A percentile compares a stretch with the other conserved stretches of the same genome.
Conservation (phyloP, 2,329 filamentous ascomycete species). For the Colletotrichum chlorophyti region DNA sequence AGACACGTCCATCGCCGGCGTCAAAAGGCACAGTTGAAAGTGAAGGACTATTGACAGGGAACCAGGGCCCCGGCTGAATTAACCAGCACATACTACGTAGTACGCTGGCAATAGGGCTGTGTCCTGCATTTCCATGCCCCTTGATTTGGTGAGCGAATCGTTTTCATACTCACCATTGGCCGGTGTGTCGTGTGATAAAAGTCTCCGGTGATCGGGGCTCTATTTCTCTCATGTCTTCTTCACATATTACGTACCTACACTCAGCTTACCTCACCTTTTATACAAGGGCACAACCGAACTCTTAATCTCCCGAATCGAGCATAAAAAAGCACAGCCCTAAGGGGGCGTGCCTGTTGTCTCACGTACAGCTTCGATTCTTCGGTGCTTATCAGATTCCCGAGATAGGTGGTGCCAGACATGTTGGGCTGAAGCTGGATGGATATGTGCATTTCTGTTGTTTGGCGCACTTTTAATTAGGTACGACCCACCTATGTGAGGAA, state of each 20-base stretch:
- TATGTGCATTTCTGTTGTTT: no score
- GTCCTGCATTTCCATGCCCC: not conserved
- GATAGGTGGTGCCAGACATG: conserved; percentile 1
- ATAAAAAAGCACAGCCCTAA: conserved; percentile 19
- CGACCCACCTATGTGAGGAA: no score
- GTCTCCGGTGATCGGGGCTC: no score
- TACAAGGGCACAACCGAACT: conserved; percentile 1
- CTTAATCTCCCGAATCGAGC: conserved; percentile 20
- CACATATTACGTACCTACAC: no score
- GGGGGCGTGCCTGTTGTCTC: conserved; percentile 6
- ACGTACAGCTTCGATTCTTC: conserved; percentile 6
- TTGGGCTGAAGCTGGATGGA: no score
- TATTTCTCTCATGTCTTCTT: no score
- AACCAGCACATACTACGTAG: not conserved
- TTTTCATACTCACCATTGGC: no score
- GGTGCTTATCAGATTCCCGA: conserved; percentile 1
- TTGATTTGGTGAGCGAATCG: no score
- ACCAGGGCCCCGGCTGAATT: not conserved
- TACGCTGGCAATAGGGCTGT: conserved; percentile 7
- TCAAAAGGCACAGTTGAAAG: not conserved
- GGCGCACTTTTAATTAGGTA: no score
- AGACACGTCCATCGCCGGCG: not conserved
- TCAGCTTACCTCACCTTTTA: not conserved
- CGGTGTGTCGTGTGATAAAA: conserved; percentile 1
- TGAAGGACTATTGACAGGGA: not conserved